phyloP scores from a whole-genome alignment of 2,329 filamentous ascomycete species.

The Mycogone perniciosa region DNA sequence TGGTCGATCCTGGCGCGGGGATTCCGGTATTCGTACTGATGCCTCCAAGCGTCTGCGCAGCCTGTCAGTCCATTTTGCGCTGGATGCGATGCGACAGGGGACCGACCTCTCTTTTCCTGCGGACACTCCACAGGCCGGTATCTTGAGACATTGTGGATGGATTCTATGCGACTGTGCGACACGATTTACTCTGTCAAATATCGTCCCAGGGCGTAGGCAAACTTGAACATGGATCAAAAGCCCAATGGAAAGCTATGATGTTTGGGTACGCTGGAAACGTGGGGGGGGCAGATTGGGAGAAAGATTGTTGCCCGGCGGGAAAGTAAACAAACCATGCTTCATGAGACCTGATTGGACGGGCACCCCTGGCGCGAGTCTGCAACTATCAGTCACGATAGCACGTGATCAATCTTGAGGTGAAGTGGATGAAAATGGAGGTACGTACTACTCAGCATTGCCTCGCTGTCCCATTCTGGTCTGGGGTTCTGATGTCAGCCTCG shows the following conservation, averaged over 20 bases:
- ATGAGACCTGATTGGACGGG: constrained; percentile 22
- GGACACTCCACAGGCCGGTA: constrained; percentile 81
- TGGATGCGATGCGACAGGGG: constrained; percentile 15
- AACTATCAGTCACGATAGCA: constrained; percentile 9
- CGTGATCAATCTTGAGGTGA: constrained; percentile 17
- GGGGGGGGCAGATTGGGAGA: constrained; percentile 4
- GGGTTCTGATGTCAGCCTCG: constrained; percentile 23
- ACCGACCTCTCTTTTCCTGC: constrained; percentile 80
- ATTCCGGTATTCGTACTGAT: constrained; percentile 79
- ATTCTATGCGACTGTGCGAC: not conserved
- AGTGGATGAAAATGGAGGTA: not conserved
- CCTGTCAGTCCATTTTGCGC: constrained; percentile 15
- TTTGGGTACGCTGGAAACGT: constrained; percentile 10
- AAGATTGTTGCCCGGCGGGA: constrained; percentile 31
- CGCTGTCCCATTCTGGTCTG: not conserved
- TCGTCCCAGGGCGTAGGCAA: not conserved
- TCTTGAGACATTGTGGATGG: constrained; percentile 75
- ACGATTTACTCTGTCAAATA: not conserved
- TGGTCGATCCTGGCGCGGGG: constrained; percentile 83
- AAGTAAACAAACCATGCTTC: constrained; percentile 36
- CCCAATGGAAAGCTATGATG: constrained; percentile 10
- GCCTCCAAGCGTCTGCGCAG: constrained; percentile 69
- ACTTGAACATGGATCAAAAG: not conserved
- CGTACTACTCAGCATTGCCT: not conserved
- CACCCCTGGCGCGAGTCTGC: not conserved